Evolutionary conservation across 345 rosid species (phyloP), one percentile per base, ranked within the genome.

Genomic region (Mangifera indica): DNA sequence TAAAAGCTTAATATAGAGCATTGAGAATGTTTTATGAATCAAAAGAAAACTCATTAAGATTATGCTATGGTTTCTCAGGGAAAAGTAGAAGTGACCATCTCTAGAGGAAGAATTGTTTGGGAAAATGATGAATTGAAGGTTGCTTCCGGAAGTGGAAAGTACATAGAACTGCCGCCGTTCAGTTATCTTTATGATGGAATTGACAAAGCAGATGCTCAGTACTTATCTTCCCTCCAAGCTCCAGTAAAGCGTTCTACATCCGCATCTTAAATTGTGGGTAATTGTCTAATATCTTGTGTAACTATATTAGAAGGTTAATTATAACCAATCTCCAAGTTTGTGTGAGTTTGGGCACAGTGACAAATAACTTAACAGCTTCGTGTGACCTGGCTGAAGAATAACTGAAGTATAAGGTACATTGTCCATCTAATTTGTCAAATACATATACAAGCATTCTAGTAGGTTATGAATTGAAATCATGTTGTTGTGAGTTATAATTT

Each of bases 41-140:
- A 29, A 66, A 29, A 29, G 26, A 2, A 66, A 4, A 37, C 42
- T 37, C 42, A 37, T 37, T 7, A 37, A 7, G 9, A 5, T 37
- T 37, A 0, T 37, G 3, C 3, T 49, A 22, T 48, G 63, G 34
- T 61, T 72, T 73, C 57, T 46, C 83, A 90, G 99, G 99, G 98
- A 32, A 95, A 91, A 69, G 91, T 91, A 76, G 98, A 95, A 79
- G 98, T 95, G 79, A 92, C 98, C 13, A 92, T 95, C 56, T 89
- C 89, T 7, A 86, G 98, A 75, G 98, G 99, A 79, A 76, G 84
- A 80, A 81, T 92, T 10, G 97, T 86, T 24, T 95, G 98, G 99
- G 82, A 87, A 81, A 89, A 92, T 57, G 81, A 88, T 58, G 89
- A 88, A 71, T 84, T 92, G 48, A 88, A 86, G 76, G 97, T 87